A percentile compares a stretch with the other conserved stretches of the same genome.
phyloP scores from a whole-genome alignment of 768 basidiomycete genomes.

The Termitomyces sp. region DNA sequence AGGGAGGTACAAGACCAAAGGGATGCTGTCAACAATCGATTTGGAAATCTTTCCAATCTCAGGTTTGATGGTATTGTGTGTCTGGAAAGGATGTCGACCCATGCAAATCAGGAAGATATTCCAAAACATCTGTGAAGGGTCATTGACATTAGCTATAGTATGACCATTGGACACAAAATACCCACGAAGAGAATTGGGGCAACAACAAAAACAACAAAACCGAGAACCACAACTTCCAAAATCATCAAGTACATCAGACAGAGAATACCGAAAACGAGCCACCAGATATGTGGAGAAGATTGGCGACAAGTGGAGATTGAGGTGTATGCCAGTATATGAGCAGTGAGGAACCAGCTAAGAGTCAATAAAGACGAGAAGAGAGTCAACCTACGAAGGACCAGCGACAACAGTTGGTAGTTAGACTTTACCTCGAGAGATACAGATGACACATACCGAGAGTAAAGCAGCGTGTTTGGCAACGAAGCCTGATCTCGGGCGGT shows the following conservation, averaged over 20 bases:
- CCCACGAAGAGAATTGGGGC: constrained; percentile 77
- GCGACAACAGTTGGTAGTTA: neutral
- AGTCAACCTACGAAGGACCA: constrained; percentile 39
- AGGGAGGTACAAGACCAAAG: constrained; percentile 82
- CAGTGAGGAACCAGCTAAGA: constrained; percentile 78
- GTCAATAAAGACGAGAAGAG: constrained; percentile 65
- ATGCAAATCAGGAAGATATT: constrained; percentile 75
- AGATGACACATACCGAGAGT: constrained; percentile 32
- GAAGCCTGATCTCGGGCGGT: constrained; percentile 1
- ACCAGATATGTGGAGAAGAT: constrained; percentile 80
- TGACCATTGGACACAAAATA: constrained; percentile 3
- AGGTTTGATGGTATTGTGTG: constrained; percentile 67
- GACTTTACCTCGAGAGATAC: constrained; percentile 16
- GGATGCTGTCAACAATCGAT: constrained; percentile 70
- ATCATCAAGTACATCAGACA: constrained; percentile 76
- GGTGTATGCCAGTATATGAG: constrained; percentile 76
- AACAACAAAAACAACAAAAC: constrained; percentile 71
- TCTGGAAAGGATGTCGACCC: constrained; percentile 76
- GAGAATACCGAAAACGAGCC: constrained; percentile 77
- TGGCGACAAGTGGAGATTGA: constrained; percentile 68
- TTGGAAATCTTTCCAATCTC: constrained; percentile 74
- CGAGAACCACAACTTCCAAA: constrained; percentile 64
- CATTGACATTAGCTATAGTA: neutral
- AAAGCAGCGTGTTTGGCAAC: constrained; percentile 20
- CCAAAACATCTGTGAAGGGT: constrained; percentile 53